Base-by-base conservation (phyloP, 768 basidiomycete genomes). In the Cantharellus cinnabarinus region DNA sequence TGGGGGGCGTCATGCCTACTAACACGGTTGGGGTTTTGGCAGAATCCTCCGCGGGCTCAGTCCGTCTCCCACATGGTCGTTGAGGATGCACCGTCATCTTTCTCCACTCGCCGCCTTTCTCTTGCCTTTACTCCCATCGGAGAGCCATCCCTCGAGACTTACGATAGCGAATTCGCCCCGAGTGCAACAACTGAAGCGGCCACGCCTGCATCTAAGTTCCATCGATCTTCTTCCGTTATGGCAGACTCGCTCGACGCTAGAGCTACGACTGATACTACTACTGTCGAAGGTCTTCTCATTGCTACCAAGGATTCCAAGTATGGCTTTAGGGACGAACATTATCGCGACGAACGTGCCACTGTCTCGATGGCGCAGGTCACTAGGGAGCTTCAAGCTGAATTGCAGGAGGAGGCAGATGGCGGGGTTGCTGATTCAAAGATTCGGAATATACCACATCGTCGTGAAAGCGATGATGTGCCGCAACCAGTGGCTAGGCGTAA, bases 111-210 rank as follows among this genome's bases (percentile, higher is more conserved):
- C 39, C 56, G 56, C 15, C 56, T 57, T 10, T 57, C 56, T n/a
- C 35, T 57, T 7, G 56, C 56, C 7, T 57, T 50, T 35, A 57
- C 56, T n/a, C 56, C 56, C 42, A 35, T 35, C 35, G 56, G 56
- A 42, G 56, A 57, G 34, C 56, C 56, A 14, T 57, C 56, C 5
- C 42, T 57, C 5, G 56, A 57, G 10, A 41, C 35, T 10, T 57
- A 57, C 42, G 35, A 39, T 41, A 5, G 14, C 10, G 52, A 54
- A 37, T 54, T 14, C 38, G 44, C 44, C 29, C 20, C 20, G 1
- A 29, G 20, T 29, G 20, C 20, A 29, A 29, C 20, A 29, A 29
- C 20, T 29, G 44, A 48, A 48, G 44, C 44, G 10, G 10, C 44
- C 44, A 37, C 7, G 10, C 10, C 52, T 37, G 35, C 7, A 7